Evolutionary conservation across 2,329 filamentous ascomycete genomes (phyloP).

Genomic region (Fusarium sp.): DNA sequence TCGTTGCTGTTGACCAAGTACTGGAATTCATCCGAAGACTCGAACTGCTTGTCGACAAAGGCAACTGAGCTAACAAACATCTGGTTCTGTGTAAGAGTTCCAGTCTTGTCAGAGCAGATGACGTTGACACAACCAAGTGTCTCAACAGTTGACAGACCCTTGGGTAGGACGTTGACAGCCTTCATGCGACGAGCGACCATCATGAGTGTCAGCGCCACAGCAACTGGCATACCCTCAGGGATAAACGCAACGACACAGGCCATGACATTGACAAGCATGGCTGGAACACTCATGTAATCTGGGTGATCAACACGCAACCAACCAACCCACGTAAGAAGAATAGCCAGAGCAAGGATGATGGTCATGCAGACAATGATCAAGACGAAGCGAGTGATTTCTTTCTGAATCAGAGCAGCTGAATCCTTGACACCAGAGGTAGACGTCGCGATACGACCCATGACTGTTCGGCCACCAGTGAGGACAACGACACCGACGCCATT

Average conservation of each 20-base stretch:
- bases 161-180: constrained; percentile 55
- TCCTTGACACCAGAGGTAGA: constrained; percentile 53
- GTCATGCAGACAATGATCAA: constrained; percentile 56
- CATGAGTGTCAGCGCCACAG: constrained; percentile 55
- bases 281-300: constrained; percentile 55
- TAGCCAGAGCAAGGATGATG: constrained; percentile 52
- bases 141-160: constrained; percentile 56
- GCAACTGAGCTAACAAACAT: constrained; percentile 56
- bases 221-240: constrained; percentile 55
- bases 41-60: constrained; percentile 50
- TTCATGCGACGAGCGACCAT: constrained; percentile 58
- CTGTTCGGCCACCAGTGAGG: constrained; percentile 53
- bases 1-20: not conserved
- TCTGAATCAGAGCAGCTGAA: constrained; percentile 54
- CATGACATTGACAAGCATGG: constrained; percentile 60
- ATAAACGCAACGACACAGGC: constrained; percentile 56
- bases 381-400: constrained; percentile 58
- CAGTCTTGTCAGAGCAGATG: constrained; percentile 58
- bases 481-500: constrained; percentile 54
- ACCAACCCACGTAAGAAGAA: constrained; percentile 58
- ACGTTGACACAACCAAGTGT: constrained; percentile 58
- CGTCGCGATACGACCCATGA: constrained; percentile 56
- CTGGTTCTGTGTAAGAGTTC: constrained; percentile 57
- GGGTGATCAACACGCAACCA: constrained; percentile 54
- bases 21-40: constrained; percentile 45